These are phyloP conservation scores for Periconia macrospinosa DNA, from an alignment of 2,329 filamentous ascomycete genomes.

Conservation along the genomic window DNA sequence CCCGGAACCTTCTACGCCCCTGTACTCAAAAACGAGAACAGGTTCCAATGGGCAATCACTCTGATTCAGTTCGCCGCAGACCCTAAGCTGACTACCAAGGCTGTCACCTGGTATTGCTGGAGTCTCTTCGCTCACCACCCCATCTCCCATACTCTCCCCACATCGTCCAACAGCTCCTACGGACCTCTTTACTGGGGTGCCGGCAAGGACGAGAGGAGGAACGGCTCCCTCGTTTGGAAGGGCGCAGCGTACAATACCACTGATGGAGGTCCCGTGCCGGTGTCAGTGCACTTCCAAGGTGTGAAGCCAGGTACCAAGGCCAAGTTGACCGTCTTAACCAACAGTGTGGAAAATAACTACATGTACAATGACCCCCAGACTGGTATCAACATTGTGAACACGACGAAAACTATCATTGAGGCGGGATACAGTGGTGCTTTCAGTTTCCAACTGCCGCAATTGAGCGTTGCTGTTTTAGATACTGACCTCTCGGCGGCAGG, in stretches of 20 bases:
- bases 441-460: conserved; percentile 55
- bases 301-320: conserved; percentile 28
- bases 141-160: conserved; percentile 50
- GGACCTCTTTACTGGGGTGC: conserved; percentile 52
- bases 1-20: conserved; percentile 49
- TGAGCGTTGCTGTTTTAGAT: conserved; percentile 61
- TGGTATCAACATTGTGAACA: conserved; percentile 49
- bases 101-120: conserved; percentile 38
- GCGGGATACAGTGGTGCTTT: conserved; percentile 52
- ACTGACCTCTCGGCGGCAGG: conserved; percentile 14
- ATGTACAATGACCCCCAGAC: conserved; percentile 49
- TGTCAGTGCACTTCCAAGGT: conserved; percentile 33
- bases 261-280: conserved; percentile 20
- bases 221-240: conserved; percentile 46
- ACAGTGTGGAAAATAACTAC: conserved; percentile 41
- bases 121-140: conserved; percentile 46
- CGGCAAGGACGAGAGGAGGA: conserved; percentile 37
- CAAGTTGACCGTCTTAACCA: conserved; percentile 48
- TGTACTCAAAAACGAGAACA: conserved; percentile 38
- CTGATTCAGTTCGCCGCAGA: conserved; percentile 47
- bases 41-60: conserved; percentile 41
- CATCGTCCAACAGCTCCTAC: conserved; percentile 37
- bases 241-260: conserved; percentile 55
- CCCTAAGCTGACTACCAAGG: conserved; percentile 31
- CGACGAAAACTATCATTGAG: conserved; percentile 17